These are phyloP conservation scores for Ilyonectria robusta DNA, from an alignment of 2,329 filamentous ascomycete genomes.

Conservation along the genomic window DNA sequence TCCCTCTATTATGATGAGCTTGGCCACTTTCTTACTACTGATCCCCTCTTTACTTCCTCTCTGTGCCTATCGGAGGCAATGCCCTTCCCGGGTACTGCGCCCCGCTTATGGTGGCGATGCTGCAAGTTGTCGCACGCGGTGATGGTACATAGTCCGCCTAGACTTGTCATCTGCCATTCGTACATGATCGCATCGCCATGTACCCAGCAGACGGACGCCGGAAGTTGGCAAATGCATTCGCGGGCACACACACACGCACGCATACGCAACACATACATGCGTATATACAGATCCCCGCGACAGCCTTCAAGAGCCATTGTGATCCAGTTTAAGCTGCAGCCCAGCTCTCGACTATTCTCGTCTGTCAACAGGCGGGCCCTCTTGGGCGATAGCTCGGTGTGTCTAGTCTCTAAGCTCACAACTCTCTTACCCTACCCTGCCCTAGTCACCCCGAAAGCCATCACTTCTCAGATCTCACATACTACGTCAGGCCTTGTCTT, in stretches of 20 bases:
- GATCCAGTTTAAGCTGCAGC: not conserved
- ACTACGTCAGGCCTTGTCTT: slow-evolving; percentile 16
- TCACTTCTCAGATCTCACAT: slow-evolving; percentile 38
- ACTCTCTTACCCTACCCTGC: not conserved
- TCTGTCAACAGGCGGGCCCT: not conserved
- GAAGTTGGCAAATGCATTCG: not conserved
- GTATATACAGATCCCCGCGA: not conserved
- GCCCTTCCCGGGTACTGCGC: not conserved
- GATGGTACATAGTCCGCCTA: not conserved
- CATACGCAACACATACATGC: not conserved
- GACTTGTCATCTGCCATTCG: not conserved
- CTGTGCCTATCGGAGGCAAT: not conserved
- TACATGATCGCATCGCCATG: not conserved
- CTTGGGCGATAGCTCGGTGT: not conserved
- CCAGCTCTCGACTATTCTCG: too few relatives aligned
- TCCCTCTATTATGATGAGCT: slow-evolving; percentile 5
- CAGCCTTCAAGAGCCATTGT: not conserved
- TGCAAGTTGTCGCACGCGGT: not conserved
- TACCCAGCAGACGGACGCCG: not conserved
- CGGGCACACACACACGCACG: not conserved
- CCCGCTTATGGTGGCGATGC: not conserved
- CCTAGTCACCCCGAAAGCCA: not conserved
- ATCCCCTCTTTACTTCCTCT: slow-evolving; percentile 17
- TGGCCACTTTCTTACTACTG: not conserved
- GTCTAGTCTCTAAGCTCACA: not conserved